Evolutionary conservation across 495 filamentous ascomycete species (phyloP).

Genomic region (Trichoderma gamsii): DNA sequence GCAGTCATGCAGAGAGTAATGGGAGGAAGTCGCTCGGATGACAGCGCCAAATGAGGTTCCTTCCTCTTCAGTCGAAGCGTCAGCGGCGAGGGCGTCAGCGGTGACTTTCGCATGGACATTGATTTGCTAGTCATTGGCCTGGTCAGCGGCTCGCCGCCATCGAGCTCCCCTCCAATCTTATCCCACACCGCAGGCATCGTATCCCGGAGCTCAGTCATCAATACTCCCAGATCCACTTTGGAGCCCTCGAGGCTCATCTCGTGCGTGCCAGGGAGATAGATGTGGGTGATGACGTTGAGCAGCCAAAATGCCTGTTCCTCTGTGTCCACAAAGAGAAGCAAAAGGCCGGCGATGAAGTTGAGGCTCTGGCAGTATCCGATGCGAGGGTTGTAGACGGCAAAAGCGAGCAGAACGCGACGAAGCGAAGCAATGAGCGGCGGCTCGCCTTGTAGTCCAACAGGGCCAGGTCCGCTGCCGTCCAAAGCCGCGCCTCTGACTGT

Average conservation of each 20-base stretch:
- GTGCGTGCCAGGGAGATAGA: conserved; percentile 87
- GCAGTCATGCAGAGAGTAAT: conserved; percentile 88
- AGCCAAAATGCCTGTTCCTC: conserved; percentile 94
- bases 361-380: conserved; percentile 96
- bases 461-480: conserved; percentile 28
- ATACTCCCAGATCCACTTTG: conserved; percentile 88
- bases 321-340: conserved; percentile 81
- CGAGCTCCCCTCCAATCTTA: conserved; percentile 74
- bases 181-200: conserved; percentile 80
- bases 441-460: conserved; percentile 41
- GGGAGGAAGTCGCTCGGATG: conserved; percentile 61
- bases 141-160: conserved; percentile 43
- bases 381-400: conserved; percentile 78
- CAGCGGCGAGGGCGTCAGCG: not conserved
- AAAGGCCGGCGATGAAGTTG: conserved; percentile 91
- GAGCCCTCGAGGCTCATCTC: conserved; percentile 87
- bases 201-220: conserved; percentile 81
- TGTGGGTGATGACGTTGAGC: conserved; percentile 82
- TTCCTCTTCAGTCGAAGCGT: conserved; percentile 25
- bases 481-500: conserved; percentile 15
- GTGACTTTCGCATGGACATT: conserved; percentile 18
- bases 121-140: conserved; percentile 44
- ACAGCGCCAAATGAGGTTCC: not conserved
- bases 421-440: conserved; percentile 73
- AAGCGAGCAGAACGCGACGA: conserved; percentile 80